phyloP scores from a whole-genome alignment of 169 alveolate genomes.

The Eimeria necatrix region DNA sequence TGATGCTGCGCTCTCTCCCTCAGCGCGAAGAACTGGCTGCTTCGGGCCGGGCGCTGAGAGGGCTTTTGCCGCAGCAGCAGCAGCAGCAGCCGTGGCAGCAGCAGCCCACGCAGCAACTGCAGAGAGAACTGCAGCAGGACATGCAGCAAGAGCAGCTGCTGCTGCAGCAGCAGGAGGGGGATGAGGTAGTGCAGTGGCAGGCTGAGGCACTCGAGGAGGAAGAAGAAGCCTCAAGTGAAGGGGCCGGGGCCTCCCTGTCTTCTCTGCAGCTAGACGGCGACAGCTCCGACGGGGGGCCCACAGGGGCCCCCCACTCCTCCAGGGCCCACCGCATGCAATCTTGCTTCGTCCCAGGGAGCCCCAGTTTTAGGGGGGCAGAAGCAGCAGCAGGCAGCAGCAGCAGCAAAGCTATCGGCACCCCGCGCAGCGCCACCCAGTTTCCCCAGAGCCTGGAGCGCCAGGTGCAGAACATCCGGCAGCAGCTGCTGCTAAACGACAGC shows the following conservation, averaged over 20 bases:
- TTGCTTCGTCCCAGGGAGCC: conserved; percentile 22
- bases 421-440: neutral
- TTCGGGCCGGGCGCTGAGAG: no score
- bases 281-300: neutral
- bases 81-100: neutral
- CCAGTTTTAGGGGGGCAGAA: neutral
- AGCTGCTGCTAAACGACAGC: neutral
- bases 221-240: neutral
- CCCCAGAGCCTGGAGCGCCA: conserved; percentile 30
- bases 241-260: neutral
- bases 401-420: neutral
- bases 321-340: neutral
- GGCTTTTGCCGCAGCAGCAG: neutral
- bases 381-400: neutral
- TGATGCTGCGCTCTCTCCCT: neutral
- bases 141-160: neutral
- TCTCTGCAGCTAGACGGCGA: neutral
- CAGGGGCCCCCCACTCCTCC: neutral
- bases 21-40: no score
- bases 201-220: neutral
- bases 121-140: neutral
- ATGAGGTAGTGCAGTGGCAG: neutral
- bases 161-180: neutral
- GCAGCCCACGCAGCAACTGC: neutral
- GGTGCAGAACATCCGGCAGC: conserved; percentile 34